These are phyloP conservation scores for Omphalea diandra DNA, from an alignment of 441 rosid species.

Conservation along the genomic window DNA sequence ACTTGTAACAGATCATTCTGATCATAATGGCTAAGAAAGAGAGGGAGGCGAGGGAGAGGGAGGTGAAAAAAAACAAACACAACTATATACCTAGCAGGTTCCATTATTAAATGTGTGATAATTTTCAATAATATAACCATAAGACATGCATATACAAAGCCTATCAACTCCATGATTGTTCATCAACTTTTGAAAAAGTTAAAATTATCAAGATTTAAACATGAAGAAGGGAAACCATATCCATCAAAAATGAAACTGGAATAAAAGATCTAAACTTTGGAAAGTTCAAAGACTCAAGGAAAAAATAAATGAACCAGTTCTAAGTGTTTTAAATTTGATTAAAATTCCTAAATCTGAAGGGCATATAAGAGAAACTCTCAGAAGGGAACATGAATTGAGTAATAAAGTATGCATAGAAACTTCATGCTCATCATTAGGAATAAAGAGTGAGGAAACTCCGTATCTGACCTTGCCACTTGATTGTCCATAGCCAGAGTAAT, in stretches of 20 bases:
- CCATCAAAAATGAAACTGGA: not conserved
- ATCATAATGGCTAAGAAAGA: too few species aligned
- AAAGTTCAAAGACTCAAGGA: not conserved
- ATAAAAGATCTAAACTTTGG: not conserved
- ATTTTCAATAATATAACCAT: not conserved
- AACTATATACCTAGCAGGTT: not conserved
- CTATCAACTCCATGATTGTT: not conserved
- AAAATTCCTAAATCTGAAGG: constrained; percentile 6
- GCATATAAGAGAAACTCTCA: not conserved
- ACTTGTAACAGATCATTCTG: not conserved
- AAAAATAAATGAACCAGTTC: not conserved
- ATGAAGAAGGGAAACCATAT: not conserved
- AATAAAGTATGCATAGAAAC: constrained; percentile 6
- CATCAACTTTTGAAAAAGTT: too few species aligned
- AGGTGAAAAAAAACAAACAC: not conserved
- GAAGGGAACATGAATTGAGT: not conserved
- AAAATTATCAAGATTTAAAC: too few species aligned
- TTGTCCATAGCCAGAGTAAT: constrained; percentile 90
- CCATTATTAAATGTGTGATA: not conserved
- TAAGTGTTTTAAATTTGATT: not conserved
- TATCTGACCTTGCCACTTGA: constrained; percentile 82
- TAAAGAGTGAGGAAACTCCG: constrained; percentile 17
- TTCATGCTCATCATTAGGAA: constrained; percentile 15
- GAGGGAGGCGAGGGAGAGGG: not conserved
- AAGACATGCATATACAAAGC: not conserved